Conservation (phyloP, 371 early-diverging fungal species). For the Vairimorpha ceranae region DNA sequence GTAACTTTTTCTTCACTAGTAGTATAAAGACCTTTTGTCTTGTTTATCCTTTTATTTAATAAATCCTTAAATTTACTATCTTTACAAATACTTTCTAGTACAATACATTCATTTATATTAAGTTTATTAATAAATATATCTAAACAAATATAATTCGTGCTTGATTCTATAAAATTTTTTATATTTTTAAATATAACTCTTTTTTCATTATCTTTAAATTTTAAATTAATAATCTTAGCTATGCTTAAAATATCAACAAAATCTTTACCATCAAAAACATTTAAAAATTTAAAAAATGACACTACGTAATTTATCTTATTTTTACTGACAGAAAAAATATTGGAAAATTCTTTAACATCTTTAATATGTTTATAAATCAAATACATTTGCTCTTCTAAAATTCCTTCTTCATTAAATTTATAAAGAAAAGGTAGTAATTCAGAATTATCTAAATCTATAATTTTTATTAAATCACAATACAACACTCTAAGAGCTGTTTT, state of each 20-base stretch:
- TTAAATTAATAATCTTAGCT: not conserved
- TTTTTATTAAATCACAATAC: not conserved
- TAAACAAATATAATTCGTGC: not conserved
- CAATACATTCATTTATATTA: not conserved
- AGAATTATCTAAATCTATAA: not conserved
- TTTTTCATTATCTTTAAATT: not conserved
- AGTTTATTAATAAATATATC: not conserved
- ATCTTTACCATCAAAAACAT: not conserved
- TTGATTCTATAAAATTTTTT: not conserved
- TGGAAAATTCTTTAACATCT: not conserved
- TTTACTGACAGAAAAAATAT: not conserved
- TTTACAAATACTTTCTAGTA: not conserved
- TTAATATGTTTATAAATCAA: not conserved
- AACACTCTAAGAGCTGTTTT: not conserved
- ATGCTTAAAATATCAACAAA: not conserved
- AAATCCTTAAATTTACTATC: not conserved
- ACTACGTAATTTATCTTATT: slow-evolving; percentile 10
- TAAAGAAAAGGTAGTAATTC: not conserved
- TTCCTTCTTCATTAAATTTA: slow-evolving; percentile 5
- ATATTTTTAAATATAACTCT: not conserved
- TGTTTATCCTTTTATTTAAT: not conserved
- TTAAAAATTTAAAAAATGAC: not conserved
- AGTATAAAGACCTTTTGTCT: not conserved
- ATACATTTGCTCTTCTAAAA: slow-evolving; percentile 6
- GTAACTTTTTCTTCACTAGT: not conserved